Conservation (phyloP, 805 yeast genomes). For the Kazachstania psychrophila region DNA sequence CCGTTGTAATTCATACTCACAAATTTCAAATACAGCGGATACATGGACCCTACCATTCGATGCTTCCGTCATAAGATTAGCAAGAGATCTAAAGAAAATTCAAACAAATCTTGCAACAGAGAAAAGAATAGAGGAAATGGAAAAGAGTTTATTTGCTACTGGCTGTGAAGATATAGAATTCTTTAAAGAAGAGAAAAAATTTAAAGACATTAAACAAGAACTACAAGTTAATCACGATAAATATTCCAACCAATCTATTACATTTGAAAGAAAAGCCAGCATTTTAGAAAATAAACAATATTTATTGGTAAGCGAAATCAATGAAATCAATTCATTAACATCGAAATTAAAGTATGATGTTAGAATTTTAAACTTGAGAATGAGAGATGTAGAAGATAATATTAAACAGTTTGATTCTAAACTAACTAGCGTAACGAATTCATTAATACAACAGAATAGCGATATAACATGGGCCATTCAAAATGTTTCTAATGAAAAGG, state of each 20-base stretch:
- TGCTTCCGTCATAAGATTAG: conserved; percentile 23
- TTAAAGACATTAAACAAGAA: conserved; percentile 7
- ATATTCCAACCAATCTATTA: conserved; percentile 12
- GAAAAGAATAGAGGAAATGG: conserved; percentile 2
- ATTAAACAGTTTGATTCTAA: conserved; percentile 36
- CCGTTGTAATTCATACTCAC: conserved; percentile 20
- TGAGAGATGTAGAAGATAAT: conserved; percentile 61
- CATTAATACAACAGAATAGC: conserved; percentile 7
- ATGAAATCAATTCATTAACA: conserved; percentile 33
- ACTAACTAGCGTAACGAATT: conserved; percentile 14
- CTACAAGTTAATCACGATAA: conserved; percentile 13
- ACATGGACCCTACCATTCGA: conserved; percentile 27
- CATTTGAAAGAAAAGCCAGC: conserved; percentile 14
- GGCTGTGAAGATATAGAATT: neutral
- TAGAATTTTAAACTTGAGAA: conserved; percentile 47
- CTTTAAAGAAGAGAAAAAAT: conserved; percentile 5
- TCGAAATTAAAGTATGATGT: conserved; percentile 61
- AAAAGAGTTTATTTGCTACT: neutral
- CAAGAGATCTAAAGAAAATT: conserved; percentile 15
- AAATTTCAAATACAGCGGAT: conserved; percentile 20
- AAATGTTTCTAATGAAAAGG: conserved; percentile 9
- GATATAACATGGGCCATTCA: conserved; percentile 5
- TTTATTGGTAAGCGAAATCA: conserved; percentile 16
- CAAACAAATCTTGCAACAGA: conserved; percentile 1
- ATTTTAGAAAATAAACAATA: conserved; percentile 24